A percentile compares a stretch with the other conserved stretches of the same genome.
Evolutionary conservation across 192 early-diverging fungal species (phyloP).

Genomic region (Gonapodya sp.): DNA sequence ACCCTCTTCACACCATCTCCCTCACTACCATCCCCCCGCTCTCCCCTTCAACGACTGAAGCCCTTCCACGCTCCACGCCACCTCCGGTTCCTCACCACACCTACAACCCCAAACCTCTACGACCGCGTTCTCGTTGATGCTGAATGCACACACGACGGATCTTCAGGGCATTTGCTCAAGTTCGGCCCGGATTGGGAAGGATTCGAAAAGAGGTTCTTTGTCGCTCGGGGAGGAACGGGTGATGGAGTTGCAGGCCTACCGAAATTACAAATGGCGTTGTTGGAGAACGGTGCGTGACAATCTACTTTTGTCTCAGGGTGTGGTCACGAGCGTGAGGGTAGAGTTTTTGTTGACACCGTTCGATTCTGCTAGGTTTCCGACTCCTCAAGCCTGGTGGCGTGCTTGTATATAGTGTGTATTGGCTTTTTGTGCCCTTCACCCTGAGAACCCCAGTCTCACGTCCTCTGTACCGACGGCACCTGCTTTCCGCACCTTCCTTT

Average conservation of each 20-base stretch:
- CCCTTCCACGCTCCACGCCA: constrained; percentile 73
- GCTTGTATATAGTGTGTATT: constrained; percentile 63
- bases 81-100: constrained; percentile 41
- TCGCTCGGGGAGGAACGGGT: not conserved
- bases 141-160: constrained; percentile 91
- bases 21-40: not conserved
- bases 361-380: no score
- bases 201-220: not conserved
- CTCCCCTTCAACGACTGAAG: constrained; percentile 2
- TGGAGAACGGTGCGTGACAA: constrained; percentile 3
- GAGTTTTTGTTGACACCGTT: not conserved
- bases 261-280: not conserved
- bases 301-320: no score
- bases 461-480: no score
- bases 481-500: no score
- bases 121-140: constrained; percentile 62
- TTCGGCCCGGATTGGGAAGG: constrained; percentile 7
- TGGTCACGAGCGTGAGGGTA: no score
- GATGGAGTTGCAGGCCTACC: constrained; percentile 1
- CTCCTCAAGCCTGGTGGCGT: constrained; percentile 58
- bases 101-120: constrained; percentile 42
- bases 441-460: no score
- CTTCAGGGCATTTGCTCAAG: constrained; percentile 63
- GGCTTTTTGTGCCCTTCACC: no score
- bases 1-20: not conserved